Base-by-base conservation (phyloP, 345 rosid species). In the Populus deltoides region DNA sequence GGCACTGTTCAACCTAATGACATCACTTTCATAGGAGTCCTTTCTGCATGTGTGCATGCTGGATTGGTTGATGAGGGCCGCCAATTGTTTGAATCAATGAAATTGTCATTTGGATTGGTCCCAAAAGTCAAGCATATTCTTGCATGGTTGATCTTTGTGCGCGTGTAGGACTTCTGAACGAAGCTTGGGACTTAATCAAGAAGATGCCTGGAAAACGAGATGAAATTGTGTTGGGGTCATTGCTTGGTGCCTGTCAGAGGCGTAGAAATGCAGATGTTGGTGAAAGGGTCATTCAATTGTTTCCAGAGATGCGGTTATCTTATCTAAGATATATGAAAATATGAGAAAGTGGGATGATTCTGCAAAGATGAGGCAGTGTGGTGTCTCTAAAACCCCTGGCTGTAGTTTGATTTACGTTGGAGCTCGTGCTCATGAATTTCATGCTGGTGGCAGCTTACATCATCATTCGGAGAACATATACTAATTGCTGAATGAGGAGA, bases 31-130 rank as follows among this genome's bases (percentile, higher is more conserved):
- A 73, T 94, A 1, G 93, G 88, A 77, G 88, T 90, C 4, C 97
- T 93, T 70, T 91, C 97, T 75, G 97, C 98, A 29, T 94, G 97
- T 80, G 98, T 93, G 55, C 98, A 94, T 80, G 91, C 87, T 25
- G 97, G 98, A 81, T 78, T 94, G 81, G 94, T 93, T 55, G 81
- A 86, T 74, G 90, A 89, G 74, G 97, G 97, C 47, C 87, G 84
- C 75, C 75, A 70, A 29, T 75, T 89, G 61, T 94, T 90, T 88
- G 71, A 86, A 77, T 67, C 88, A 83, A 94, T 93, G 97, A 87
- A 76, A 65, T 78, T 77, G 1, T 71, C 81, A 38, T 94, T 85
- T 81, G 97, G 98, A 67, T 82, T 94, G 83, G 88, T 83, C 24
- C 98, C 97, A 8, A 91, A 86, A 80, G 85, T 91, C 51, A 97